Percentiles rank a stretch among this genome's conserved stretches.
phyloP scores from a whole-genome alignment of 371 early-diverging fungal species.

The Coemansia sp. region DNA sequence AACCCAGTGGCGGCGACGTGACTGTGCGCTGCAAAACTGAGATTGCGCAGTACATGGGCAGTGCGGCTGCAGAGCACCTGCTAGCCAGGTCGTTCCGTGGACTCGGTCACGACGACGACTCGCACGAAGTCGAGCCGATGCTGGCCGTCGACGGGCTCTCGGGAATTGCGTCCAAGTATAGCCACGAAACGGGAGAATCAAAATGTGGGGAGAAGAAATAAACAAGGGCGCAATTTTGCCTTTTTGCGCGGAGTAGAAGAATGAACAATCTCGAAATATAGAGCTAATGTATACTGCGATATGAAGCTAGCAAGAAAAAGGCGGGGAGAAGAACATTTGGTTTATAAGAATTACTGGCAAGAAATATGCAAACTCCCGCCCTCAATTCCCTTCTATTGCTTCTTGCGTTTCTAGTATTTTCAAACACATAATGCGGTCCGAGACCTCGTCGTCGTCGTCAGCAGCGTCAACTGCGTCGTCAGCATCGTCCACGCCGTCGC shows the following conservation, averaged over 20 bases:
- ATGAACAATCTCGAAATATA: no score
- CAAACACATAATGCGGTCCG: constrained; percentile 6
- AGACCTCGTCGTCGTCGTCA: constrained; percentile 7
- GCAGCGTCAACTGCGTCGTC: constrained; percentile 14
- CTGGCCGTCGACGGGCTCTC: constrained; percentile 74
- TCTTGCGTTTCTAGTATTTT: no score
- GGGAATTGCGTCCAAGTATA: constrained; percentile 87
- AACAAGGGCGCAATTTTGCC: background rate
- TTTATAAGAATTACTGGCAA: no score
- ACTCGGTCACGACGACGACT: constrained; percentile 69
- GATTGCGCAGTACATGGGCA: constrained; percentile 66
- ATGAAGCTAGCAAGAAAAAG: no score
- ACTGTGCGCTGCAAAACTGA: constrained; percentile 56
- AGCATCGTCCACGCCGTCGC: constrained; percentile 4
- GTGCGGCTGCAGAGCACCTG: constrained; percentile 75
- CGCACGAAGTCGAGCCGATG: constrained; percentile 39
- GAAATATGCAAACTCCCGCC: no score
- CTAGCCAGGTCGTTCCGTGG: constrained; percentile 75
- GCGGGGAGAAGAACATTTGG: no score
- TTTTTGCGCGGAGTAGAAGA: no score
- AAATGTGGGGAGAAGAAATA: background rate
- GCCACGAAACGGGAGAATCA: constrained; percentile 1
- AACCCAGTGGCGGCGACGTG: constrained; percentile 5
- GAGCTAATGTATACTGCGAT: no score
- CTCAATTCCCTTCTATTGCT: no score